These are phyloP conservation scores for Colletotrichum sidae DNA, from an alignment of 2,329 filamentous ascomycete species.

Conservation along the genomic window DNA sequence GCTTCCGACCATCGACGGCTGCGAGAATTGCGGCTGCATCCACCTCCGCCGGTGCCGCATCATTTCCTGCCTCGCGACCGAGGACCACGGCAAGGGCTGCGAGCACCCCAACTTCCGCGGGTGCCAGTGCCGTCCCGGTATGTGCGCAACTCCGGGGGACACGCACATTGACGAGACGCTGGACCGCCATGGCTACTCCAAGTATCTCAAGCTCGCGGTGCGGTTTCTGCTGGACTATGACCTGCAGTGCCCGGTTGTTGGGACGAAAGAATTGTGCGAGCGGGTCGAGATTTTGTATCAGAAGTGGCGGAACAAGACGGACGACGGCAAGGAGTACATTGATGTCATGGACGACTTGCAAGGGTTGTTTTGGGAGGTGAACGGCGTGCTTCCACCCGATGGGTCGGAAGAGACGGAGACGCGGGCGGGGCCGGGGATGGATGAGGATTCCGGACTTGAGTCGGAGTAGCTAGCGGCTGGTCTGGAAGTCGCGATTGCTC, in stretches of 20 bases:
- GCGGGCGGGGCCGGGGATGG: not conserved
- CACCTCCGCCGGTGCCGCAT: constrained; percentile 40
- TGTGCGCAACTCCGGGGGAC: constrained; percentile 26
- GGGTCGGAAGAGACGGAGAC: not conserved
- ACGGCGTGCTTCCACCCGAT: not conserved
- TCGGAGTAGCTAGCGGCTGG: too few species aligned
- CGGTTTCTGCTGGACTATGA: constrained; percentile 42
- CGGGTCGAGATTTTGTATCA: constrained; percentile 42
- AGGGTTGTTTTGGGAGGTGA: constrained; percentile 25
- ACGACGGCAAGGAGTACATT: constrained; percentile 46
- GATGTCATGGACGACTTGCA: constrained; percentile 44
- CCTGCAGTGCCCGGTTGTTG: constrained; percentile 28
- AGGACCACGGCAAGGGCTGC: constrained; percentile 30
- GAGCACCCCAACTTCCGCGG: constrained; percentile 35
- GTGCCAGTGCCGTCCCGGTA: constrained; percentile 30
- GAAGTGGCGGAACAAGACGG: constrained; percentile 45
- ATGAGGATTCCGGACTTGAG: not conserved
- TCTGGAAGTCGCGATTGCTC: too few species aligned
- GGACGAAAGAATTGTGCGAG: constrained; percentile 30
- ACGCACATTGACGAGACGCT: constrained; percentile 48
- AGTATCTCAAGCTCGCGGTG: constrained; percentile 40
- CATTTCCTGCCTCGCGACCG: constrained; percentile 13
- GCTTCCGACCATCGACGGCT: constrained; percentile 45
- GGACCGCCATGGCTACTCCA: constrained; percentile 44
- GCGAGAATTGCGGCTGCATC: constrained; percentile 42